Conservation (phyloP, 345 rosid species). For the Brassica rapa region DNA sequence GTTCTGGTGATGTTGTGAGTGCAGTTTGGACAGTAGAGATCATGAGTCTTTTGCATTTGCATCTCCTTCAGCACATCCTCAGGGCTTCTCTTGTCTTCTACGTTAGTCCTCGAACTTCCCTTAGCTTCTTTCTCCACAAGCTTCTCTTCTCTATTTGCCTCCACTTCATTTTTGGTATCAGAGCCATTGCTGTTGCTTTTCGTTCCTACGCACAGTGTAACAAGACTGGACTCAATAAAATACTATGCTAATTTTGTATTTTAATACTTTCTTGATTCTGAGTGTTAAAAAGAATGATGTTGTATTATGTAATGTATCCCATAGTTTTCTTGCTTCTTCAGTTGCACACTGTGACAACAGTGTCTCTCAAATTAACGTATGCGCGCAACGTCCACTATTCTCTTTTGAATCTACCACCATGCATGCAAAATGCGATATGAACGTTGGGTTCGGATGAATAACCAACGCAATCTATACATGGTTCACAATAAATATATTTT, state of each 20-base stretch:
- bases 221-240: not conserved
- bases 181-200: not conserved
- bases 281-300: not conserved
- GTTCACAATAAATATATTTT: not conserved
- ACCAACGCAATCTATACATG: not conserved
- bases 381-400: not conserved
- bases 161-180: not conserved
- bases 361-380: too few species aligned
- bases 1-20: not conserved
- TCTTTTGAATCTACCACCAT: not conserved
- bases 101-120: not conserved
- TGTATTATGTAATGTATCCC: too few species aligned
- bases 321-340: not conserved
- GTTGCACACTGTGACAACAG: not conserved
- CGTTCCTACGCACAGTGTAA: not conserved
- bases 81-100: not conserved
- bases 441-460: not conserved
- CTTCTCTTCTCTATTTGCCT: not conserved
- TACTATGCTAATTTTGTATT: not conserved
- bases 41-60: not conserved
- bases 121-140: not conserved
- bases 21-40: slow-evolving; percentile 10
- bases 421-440: not conserved
- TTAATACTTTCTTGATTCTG: not conserved
- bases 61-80: not conserved